Base-by-base conservation (phyloP, 805 yeast genomes). In the Tetrapisispora pingtungensis region DNA sequence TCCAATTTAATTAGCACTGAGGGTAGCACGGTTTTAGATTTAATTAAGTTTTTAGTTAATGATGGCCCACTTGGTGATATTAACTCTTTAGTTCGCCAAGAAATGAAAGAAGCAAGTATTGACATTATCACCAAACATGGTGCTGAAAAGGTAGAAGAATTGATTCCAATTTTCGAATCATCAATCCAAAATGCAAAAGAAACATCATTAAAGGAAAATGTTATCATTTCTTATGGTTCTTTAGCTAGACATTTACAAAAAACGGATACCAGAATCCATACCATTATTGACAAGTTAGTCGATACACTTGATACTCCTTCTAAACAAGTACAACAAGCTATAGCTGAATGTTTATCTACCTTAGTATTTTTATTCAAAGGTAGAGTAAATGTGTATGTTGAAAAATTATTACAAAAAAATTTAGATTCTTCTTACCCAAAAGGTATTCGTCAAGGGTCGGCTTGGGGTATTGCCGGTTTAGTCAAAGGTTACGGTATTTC, bases 401-500 rank as follows among this genome's bases (percentile, higher is more conserved):
- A 80, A 32, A 52, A 56, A 3, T 67, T 88, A 41, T 74, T 84
- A 56, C 75, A 68, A 6, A 78, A 74, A 51, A 67, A 89, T 22
- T 78, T 84, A 57, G 62, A 65, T 36, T 62, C 72, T 5, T 64
- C 66, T 5, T 46, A 49, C 1, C 54, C 59, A 10, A 56, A 69
- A 33, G 74, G 75, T 1, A 69, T 71, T n/a, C 74, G 96, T 59
- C 75, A 90, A 51, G 99, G 97, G 57, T 90, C 96, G 2, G 97
- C 97, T 1, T 88, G 85, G 67, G 98, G 97, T 62, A 74, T 93
- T 54, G 84, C 97, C 19, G 99, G 99, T 50, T 65, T 93, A 37
- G 90, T 84, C 3, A 82, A 85, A 57, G 98, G 99, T 46, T 74
- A 78, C 19, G 98, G 98, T 52, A 78, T 93, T 43, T 73, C 78